Conservation (phyloP, 1,284 basidiomycete species). For the Tetrapyrgos nigripes region DNA sequence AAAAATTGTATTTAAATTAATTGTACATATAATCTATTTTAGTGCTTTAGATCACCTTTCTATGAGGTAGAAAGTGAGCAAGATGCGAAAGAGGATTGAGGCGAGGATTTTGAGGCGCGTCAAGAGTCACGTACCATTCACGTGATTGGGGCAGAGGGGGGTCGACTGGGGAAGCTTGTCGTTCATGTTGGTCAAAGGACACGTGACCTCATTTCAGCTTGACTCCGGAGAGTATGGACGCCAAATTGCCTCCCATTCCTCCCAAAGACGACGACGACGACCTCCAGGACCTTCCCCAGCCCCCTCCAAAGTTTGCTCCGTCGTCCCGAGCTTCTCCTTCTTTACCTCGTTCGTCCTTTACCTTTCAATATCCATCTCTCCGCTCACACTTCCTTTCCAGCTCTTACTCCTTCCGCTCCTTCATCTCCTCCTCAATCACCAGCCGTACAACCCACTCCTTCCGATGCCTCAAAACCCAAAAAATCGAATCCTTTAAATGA, state of each 20-base stretch:
- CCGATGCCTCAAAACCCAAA: slow-evolving; percentile 53
- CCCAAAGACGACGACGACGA: slow-evolving; percentile 22
- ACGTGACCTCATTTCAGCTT: background rate
- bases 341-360: background rate
- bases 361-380: slow-evolving; percentile 16
- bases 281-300: slow-evolving; percentile 22
- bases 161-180: too few species aligned
- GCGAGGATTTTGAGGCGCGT: too few species aligned
- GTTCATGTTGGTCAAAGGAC: too few species aligned
- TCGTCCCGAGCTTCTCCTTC: slow-evolving; percentile 3
- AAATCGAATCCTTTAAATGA: slow-evolving; percentile 88
- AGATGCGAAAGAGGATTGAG: too few species aligned
- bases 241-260: slow-evolving; percentile 43
- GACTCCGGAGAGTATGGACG: slow-evolving; percentile 23
- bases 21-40: too few species aligned
- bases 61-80: too few species aligned
- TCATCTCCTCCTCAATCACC: slow-evolving; percentile 26
- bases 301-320: slow-evolving; percentile 25
- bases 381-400: slow-evolving; percentile 23
- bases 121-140: too few species aligned
- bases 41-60: too few species aligned
- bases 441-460: slow-evolving; percentile 39
- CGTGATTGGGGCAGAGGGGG: too few species aligned
- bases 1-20: too few species aligned
- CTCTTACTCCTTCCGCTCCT: slow-evolving; percentile 30